Evolutionary conservation across 306 rosid genomes (phyloP).

Genomic region (Carpinus viminea): DNA sequence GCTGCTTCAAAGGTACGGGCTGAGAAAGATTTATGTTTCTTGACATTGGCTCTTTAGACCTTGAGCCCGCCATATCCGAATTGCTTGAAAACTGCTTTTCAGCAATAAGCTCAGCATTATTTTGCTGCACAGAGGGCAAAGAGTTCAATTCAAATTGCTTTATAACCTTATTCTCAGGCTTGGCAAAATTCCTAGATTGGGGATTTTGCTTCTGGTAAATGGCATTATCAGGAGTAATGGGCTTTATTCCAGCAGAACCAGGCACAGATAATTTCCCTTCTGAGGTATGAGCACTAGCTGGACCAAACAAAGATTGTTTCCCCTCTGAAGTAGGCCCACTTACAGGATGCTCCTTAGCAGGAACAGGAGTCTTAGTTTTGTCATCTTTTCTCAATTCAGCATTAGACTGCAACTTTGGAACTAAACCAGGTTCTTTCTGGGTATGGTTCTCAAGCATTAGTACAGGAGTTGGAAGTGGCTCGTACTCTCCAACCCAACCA

Average conservation of each 20-base stretch:
- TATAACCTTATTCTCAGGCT: slow-evolving; percentile 57
- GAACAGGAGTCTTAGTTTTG: slow-evolving; percentile 45
- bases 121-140: slow-evolving; percentile 53
- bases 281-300: slow-evolving; percentile 47
- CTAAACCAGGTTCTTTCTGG: slow-evolving; percentile 55
- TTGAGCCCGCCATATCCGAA: slow-evolving; percentile 50
- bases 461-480: slow-evolving; percentile 94
- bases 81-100: slow-evolving; percentile 57
- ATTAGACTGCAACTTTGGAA: slow-evolving; percentile 39
- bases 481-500: slow-evolving; percentile 99
- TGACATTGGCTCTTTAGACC: slow-evolving; percentile 56
- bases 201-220: slow-evolving; percentile 47
- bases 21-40: slow-evolving; percentile 49
- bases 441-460: slow-evolving; percentile 57
- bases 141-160: slow-evolving; percentile 80
- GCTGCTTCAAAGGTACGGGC: slow-evolving; percentile 59
- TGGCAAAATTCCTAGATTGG: slow-evolving; percentile 45
- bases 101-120: slow-evolving; percentile 48
- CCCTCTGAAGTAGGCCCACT: slow-evolving; percentile 46
- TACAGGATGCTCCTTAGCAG: slow-evolving; percentile 41
- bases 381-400: slow-evolving; percentile 47
- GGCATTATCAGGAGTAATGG: slow-evolving; percentile 40
- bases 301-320: slow-evolving; percentile 38
- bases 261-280: slow-evolving; percentile 58
- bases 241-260: slow-evolving; percentile 50